These are phyloP conservation scores for Coemansia javaensis DNA, from an alignment of 192 early-diverging fungal genomes.

Conservation along the genomic window DNA sequence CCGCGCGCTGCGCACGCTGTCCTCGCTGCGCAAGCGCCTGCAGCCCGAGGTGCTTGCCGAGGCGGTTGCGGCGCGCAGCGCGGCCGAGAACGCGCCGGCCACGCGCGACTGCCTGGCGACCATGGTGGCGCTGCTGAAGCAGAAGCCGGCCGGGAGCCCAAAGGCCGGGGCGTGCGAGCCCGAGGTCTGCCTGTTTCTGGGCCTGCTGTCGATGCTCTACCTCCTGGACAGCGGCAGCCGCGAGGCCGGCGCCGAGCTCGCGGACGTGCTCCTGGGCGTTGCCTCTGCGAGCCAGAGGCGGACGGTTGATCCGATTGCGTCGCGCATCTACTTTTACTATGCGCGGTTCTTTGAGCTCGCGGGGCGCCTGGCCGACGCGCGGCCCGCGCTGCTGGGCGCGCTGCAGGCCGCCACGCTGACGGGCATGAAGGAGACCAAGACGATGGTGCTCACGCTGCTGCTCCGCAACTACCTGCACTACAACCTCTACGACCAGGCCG, in stretches of 20 bases:
- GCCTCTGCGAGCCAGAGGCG: conserved; percentile 74
- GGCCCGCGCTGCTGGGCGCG: conserved; percentile 72
- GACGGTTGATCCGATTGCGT: conserved; percentile 84
- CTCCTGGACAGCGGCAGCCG: conserved; percentile 74
- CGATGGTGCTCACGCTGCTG: conserved; percentile 84
- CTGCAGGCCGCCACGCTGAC: conserved; percentile 88
- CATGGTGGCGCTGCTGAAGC: conserved; percentile 7
- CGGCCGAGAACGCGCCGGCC: conserved; percentile 8
- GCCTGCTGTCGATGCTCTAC: conserved; percentile 72
- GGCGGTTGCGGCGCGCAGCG: conserved; percentile 52
- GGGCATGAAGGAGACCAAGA: conserved; percentile 83
- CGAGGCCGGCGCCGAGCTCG: conserved; percentile 65
- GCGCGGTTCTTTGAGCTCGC: conserved; percentile 84
- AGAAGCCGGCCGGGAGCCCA: conserved; percentile 3
- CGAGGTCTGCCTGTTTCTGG: conserved; percentile 82
- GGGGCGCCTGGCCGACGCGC: conserved; percentile 64
- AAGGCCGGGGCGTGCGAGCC: conserved; percentile 53
- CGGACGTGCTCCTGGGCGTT: conserved; percentile 59
- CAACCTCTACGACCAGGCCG: conserved; percentile 97
- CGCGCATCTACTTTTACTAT: conserved; percentile 91
- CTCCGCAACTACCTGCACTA: conserved; percentile 90
- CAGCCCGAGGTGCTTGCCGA: conserved; percentile 59
- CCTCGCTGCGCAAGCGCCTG: conserved; percentile 75
- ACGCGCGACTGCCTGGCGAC: conserved; percentile 20
- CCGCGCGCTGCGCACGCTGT: conserved; percentile 78